Base-by-base conservation (phyloP, 2,329 filamentous ascomycete genomes). In the Sphaceloma murrayae region DNA sequence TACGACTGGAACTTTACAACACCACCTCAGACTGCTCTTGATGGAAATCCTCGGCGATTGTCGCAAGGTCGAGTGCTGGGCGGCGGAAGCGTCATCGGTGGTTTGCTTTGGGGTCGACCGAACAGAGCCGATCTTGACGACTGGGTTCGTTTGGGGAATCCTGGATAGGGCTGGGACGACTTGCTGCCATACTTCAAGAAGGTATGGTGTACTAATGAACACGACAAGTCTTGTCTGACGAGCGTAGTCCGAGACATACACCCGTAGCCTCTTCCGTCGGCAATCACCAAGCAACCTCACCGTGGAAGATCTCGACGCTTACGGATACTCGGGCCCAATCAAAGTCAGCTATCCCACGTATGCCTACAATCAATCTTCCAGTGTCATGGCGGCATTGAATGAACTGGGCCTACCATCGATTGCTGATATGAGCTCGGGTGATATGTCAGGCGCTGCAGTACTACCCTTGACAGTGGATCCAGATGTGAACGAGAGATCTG, bases 111-210 rank as follows among this genome's bases (percentile, higher is more conserved):
- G 51, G 42, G 24, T 17, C 14, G 30, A 17, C 42, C 42, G 4
- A 57, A 56, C 43, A 64, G 69, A 22, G 70, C 65, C 5, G 64
- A 61, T 38, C 59, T 54, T 26, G 62, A 63, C 26, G 72, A 76
- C 33, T 80, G 76, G 76, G 69, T 68, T 34, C 58, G 63, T 21
- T 58, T 80, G 7, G 76, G 76, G 0, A 80, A 79, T 51, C 46
- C 51, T 1, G 76, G 74, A 2, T 80, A 77, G 77, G 63, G 66
- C 1, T 80, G 73, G 72, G 60, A 72, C 30, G 63, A 63, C 5
- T 49, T 73, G 16, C 51, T 60, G 11, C 58, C 56, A 7, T 63
- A 62, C 50, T 63, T 65, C 49, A 55, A 53, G 49, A 61, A 56
- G 36, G 51, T 65, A 58, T 54, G 34, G n/a, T n/a, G n/a, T n/a